Evolutionary conservation across 805 yeast species (phyloP).

Genomic region (Ogataea methylovora): DNA sequence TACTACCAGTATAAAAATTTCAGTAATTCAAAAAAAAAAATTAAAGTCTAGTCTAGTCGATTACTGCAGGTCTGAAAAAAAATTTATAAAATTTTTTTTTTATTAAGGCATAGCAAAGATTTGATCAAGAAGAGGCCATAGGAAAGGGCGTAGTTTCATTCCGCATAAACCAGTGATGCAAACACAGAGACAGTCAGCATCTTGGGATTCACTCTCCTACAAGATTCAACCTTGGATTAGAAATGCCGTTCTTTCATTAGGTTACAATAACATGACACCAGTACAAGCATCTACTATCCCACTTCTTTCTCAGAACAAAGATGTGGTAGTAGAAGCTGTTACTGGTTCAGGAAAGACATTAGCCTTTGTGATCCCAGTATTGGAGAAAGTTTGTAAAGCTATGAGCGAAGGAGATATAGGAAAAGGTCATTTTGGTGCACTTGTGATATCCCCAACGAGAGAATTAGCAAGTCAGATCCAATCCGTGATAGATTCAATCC

Average conservation of each 20-base stretch:
- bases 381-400: slow-evolving; percentile 50
- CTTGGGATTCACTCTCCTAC: slow-evolving; percentile 52
- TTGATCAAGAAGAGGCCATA: too few relatives aligned
- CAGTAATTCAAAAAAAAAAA: too few relatives aligned
- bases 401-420: slow-evolving; percentile 24
- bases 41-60: background rate
- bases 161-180: too few relatives aligned
- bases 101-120: too few relatives aligned
- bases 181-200: slow-evolving; percentile 34
- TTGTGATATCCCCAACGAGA: slow-evolving; percentile 66
- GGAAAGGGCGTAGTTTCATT: too few relatives aligned
- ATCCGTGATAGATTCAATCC: slow-evolving; percentile 51
- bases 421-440: slow-evolving; percentile 62
- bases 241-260: slow-evolving; percentile 67
- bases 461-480: slow-evolving; percentile 65
- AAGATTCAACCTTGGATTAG: slow-evolving; percentile 60
- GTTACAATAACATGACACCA: slow-evolving; percentile 83
- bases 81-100: too few relatives aligned
- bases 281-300: slow-evolving; percentile 97
- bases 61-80: too few relatives aligned
- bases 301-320: slow-evolving; percentile 72
- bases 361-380: slow-evolving; percentile 78
- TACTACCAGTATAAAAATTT: too few relatives aligned
- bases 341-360: slow-evolving; percentile 98
- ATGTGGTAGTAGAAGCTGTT: slow-evolving; percentile 94